phyloP scores from a whole-genome alignment of 495 filamentous ascomycete genomes.

The Trichoderma parareesei region DNA sequence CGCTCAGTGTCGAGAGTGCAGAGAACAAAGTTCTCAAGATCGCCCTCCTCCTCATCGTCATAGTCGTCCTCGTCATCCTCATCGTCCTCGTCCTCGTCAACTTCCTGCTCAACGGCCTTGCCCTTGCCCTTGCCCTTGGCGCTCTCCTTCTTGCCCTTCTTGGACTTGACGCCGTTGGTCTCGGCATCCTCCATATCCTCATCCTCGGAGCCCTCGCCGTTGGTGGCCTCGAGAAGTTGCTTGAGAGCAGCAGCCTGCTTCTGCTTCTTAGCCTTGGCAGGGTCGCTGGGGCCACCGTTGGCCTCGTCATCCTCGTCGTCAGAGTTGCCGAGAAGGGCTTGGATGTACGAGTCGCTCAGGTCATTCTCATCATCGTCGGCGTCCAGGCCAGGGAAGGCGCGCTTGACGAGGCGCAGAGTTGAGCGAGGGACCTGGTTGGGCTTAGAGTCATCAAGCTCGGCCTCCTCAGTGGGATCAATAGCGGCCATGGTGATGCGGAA shows the following conservation, averaged over 20 bases:
- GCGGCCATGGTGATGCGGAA: slow-evolving; percentile 98
- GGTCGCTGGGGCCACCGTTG: slow-evolving; percentile 86
- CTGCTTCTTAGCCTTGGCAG: slow-evolving; percentile 77
- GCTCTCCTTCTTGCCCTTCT: slow-evolving; percentile 75
- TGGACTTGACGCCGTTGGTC: slow-evolving; percentile 38
- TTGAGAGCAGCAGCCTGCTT: slow-evolving; percentile 59
- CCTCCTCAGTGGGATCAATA: slow-evolving; percentile 76
- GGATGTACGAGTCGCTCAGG: slow-evolving; percentile 47
- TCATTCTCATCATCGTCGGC: slow-evolving; percentile 52
- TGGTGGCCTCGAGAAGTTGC: slow-evolving; percentile 62
- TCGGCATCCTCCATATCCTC: slow-evolving; percentile 59
- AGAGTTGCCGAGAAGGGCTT: slow-evolving; percentile 36
- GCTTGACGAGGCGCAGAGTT: slow-evolving; percentile 83
- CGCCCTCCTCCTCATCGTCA: slow-evolving; percentile 55
- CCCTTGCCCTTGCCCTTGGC: slow-evolving; percentile 81
- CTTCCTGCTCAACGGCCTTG: slow-evolving; percentile 54
- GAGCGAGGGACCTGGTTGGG: slow-evolving; percentile 60
- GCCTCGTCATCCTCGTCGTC: slow-evolving; percentile 51
- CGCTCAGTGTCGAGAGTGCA: slow-evolving; percentile 84
- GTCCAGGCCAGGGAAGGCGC: slow-evolving; percentile 44
- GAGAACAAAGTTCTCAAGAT: slow-evolving; percentile 78
- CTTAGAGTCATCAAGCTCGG: slow-evolving; percentile 54
- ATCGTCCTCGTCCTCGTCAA: slow-evolving; percentile 25
- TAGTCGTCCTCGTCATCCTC: slow-evolving; percentile 48
- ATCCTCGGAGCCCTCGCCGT: slow-evolving; percentile 50